phyloP scores from a whole-genome alignment of 148 eudicot species.

The Rhododendron williamsianum region DNA sequence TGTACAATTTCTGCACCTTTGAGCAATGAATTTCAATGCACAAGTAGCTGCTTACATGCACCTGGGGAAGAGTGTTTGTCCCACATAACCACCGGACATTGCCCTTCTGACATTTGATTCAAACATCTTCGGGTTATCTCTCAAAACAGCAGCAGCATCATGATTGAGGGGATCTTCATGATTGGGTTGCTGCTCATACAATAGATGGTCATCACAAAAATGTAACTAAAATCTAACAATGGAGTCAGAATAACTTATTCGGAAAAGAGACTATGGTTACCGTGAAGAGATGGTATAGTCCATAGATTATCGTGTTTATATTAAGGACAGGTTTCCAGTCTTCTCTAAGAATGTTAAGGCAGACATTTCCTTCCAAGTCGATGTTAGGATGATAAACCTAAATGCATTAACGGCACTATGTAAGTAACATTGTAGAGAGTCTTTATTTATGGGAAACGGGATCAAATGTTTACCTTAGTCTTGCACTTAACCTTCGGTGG shows the following conservation, averaged over 20 bases:
- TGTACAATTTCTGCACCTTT: neutral
- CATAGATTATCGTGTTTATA: constrained; percentile 78
- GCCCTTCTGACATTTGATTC: constrained; percentile 78
- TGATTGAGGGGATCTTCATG: constrained; percentile 91
- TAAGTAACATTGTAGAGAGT: neutral
- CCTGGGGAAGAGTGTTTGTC: constrained; percentile 63
- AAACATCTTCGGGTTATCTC: constrained; percentile 79
- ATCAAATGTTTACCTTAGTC: constrained; percentile 43
- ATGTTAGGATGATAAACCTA: constrained; percentile 89
- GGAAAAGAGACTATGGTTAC: constrained; percentile 27
- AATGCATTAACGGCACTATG: neutral
- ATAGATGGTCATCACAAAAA: neutral
- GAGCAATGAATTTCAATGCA: neutral
- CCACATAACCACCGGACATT: constrained; percentile 84
- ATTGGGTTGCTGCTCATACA: constrained; percentile 70
- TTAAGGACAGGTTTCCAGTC: constrained; percentile 94
- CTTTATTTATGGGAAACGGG: neutral
- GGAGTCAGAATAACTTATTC: neutral
- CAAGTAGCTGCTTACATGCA: constrained; percentile 29
- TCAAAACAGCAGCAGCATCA: constrained; percentile 88
- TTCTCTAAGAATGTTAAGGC: constrained; percentile 89
- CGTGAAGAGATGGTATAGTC: constrained; percentile 81
- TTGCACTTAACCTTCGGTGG: constrained; percentile 77
- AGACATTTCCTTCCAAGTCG: constrained; percentile 90
- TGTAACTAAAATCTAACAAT: neutral